Base-by-base conservation (phyloP, 805 yeast genomes). In the Lachancea meyersii region DNA sequence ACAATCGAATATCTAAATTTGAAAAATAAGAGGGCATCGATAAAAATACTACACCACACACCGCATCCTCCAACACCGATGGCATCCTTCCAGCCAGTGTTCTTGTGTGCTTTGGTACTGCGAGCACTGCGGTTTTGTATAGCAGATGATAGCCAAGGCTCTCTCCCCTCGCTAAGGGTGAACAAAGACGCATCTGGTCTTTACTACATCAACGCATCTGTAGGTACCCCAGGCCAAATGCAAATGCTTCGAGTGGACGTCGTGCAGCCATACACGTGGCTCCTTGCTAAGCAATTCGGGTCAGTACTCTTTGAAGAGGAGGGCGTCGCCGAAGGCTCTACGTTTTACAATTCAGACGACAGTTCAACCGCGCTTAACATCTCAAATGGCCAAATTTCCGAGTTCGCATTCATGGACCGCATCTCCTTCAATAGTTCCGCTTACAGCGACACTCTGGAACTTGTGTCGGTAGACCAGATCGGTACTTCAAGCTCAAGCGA, bases 191-290 rank as follows among this genome's bases (percentile, higher is more conserved):
- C 19, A 9, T 35, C 38, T 9, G 51, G 55, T 2, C 33, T 57
- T 5, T 68, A 63, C 49, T 62, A 56, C 40, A 61, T 63, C 7
- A 63, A 66, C 31, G 48, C 58, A 0, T 40, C 65, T 17, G 21
- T 38, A 28, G 35, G 35, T 17, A 36, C 24, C 31, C 32, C 39
- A 13, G 32, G 6, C 11, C 39, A 36, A 17, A 4, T 27, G 14
- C 34, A 38, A 20, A 38, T 30, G 9, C 46, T 70, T 3, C 51
- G 65, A 24, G 48, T 70, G 2, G 73, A 69, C 47, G 58, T 63
- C 7, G 57, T 65, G 5, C 68, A 67, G 39, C 71, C 72, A 1
- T 66, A 61, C 38, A 38, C 60, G 2, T 69, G 72, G 71, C 53
- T 64, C 1, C 31, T 62, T 2, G 50, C 62, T 4, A 40, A 24